Evolutionary conservation across 1,284 basidiomycete genomes (phyloP).

Genomic region (Pisolithus thermaeus): DNA sequence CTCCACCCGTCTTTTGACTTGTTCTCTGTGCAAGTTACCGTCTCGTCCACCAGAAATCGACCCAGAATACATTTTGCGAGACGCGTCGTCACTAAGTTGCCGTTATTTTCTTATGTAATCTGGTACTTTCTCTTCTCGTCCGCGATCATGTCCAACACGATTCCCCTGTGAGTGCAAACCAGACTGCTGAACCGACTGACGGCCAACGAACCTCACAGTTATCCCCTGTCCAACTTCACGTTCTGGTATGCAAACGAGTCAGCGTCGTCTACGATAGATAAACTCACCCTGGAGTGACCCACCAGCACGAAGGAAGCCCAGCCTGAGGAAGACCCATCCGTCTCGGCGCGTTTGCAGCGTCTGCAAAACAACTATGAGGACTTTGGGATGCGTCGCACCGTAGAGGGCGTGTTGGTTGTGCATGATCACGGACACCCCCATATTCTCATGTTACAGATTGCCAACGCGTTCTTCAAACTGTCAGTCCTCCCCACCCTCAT

Average conservation of each 20-base stretch:
- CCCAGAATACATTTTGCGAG: too few species aligned
- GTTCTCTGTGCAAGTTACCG: too few species aligned
- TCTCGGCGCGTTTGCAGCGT: slow-evolving; percentile 82
- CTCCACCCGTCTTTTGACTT: too few species aligned
- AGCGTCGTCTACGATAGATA: background rate
- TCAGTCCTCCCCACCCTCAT: slow-evolving; percentile 33
- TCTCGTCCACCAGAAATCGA: too few species aligned
- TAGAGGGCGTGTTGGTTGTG: slow-evolving; percentile 95
- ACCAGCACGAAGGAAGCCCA: slow-evolving; percentile 86
- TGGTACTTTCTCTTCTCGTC: background rate
- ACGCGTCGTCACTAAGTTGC: too few species aligned
- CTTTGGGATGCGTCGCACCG: slow-evolving; percentile 89
- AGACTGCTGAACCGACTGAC: background rate
- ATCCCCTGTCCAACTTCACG: slow-evolving; percentile 84
- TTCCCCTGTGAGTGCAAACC: slow-evolving; percentile 52
- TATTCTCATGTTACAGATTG: slow-evolving; percentile 96
- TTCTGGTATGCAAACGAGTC: slow-evolving; percentile 50
- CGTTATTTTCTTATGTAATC: too few species aligned
- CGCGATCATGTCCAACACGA: slow-evolving; percentile 64
- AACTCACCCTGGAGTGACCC: slow-evolving; percentile 1
- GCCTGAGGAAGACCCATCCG: slow-evolving; percentile 94
- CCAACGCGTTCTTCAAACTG: slow-evolving; percentile 99
- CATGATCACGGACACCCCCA: slow-evolving; percentile 94
- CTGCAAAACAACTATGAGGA: slow-evolving; percentile 96
- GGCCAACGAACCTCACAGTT: slow-evolving; percentile 36